Percentiles rank a stretch among this genome's conserved stretches.
phyloP scores from a whole-genome alignment of 257 asterid species.

The Nyctanthes arbortristis region DNA sequence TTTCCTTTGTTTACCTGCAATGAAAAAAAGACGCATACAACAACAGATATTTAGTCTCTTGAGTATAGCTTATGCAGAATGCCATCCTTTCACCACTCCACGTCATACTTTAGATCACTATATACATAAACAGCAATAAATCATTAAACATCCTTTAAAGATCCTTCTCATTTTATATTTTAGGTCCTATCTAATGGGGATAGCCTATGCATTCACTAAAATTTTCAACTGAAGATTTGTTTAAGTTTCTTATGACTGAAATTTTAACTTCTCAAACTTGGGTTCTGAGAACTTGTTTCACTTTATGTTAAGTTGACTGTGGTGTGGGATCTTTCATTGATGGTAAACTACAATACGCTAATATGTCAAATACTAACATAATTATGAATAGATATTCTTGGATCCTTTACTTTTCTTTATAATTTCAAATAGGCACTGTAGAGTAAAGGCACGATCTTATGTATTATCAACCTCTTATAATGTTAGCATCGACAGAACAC shows the following conservation, averaged over 20 bases:
- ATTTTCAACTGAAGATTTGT: conserved; percentile 6
- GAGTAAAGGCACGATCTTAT: not conserved
- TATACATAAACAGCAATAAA: not conserved
- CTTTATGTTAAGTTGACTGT: not conserved
- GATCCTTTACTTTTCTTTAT: not conserved
- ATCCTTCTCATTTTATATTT: not conserved
- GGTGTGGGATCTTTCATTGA: not conserved
- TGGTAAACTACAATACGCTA: not conserved
- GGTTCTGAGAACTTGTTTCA: not conserved
- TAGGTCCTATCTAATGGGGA: not conserved
- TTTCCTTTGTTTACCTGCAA: conserved; percentile 82
- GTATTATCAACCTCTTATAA: not conserved
- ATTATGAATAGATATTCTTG: too few relatives aligned
- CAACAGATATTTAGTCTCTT: not conserved
- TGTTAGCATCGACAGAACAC: not conserved
- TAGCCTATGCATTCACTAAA: not conserved
- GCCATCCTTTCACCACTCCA: not conserved
- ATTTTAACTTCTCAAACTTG: not conserved
- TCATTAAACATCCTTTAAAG: not conserved
- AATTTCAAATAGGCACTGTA: not conserved
- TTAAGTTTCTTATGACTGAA: not conserved
- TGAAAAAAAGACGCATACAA: conserved; percentile 6
- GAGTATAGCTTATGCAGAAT: not conserved
- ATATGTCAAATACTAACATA: not conserved
- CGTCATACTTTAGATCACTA: not conserved